Percentiles rank a stretch among this genome's conserved stretches.
phyloP scores from a whole-genome alignment of 1,139 yeast genomes.

The Maudiozyma humilis region DNA sequence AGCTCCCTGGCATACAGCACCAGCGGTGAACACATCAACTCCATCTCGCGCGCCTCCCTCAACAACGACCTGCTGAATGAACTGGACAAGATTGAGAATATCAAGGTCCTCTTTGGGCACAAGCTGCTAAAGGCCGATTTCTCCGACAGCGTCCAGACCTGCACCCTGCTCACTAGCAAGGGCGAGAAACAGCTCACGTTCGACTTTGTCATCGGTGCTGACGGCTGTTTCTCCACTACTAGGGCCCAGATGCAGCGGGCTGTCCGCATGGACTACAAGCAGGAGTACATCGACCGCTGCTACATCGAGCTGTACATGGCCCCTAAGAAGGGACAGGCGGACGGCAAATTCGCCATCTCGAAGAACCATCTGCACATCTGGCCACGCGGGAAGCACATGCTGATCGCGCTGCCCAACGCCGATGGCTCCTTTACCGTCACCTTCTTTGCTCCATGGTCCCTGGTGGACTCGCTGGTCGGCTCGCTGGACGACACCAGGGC shows the following conservation, averaged over 20 bases:
- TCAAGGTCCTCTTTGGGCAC: constrained; percentile 39
- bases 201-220: constrained; percentile 72
- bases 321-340: constrained; percentile 39
- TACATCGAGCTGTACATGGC: constrained; percentile 76
- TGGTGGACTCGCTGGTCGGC: constrained; percentile 46
- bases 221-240: constrained; percentile 75
- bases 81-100: constrained; percentile 36
- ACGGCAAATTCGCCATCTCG: constrained; percentile 42
- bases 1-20: constrained; percentile 71
- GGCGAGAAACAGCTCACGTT: constrained; percentile 25
- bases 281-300: constrained; percentile 76
- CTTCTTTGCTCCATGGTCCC: constrained; percentile 74
- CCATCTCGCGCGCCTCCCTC: constrained; percentile 68
- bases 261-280: constrained; percentile 61
- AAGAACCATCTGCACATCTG: constrained; percentile 84
- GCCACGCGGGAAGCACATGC: constrained; percentile 84
- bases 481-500: constrained; percentile 38
- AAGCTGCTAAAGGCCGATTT: constrained; percentile 42
- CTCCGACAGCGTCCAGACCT: constrained; percentile 8
- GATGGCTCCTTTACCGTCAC: constrained; percentile 89
- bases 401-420: constrained; percentile 77
- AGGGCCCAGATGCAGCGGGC: constrained; percentile 61
- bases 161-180: constrained; percentile 8
- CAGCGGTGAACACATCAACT: constrained; percentile 78
- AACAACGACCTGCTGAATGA: constrained; percentile 57